These are phyloP conservation scores for Primulina eburnea DNA, from an alignment of 257 asterid species.

Conservation along the genomic window DNA sequence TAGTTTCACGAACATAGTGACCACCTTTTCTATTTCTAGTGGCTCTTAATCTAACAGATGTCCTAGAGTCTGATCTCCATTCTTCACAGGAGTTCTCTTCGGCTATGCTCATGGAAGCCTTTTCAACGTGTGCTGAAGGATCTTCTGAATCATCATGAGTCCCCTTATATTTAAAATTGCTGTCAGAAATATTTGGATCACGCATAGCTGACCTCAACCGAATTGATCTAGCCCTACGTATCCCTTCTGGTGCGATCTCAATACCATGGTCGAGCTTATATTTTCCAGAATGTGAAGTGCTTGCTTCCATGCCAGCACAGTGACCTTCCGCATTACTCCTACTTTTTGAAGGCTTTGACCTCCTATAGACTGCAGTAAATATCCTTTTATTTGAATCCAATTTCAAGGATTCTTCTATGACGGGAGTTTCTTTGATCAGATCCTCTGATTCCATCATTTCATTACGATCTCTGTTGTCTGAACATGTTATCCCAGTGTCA, in stretches of 20 bases:
- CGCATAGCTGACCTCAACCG: constrained; percentile 54
- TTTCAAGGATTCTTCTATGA: constrained; percentile 45
- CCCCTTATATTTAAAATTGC: constrained; percentile 38
- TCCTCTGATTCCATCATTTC: constrained; percentile 36
- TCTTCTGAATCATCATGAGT: constrained; percentile 48
- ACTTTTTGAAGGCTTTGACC: constrained; percentile 59
- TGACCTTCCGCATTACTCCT: constrained; percentile 51
- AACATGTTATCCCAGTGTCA: constrained; percentile 29
- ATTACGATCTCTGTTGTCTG: constrained; percentile 33
- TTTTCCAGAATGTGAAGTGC: constrained; percentile 53
- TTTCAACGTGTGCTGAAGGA: constrained; percentile 42
- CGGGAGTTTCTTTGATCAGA: constrained; percentile 40
- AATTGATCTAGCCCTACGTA: constrained; percentile 69
- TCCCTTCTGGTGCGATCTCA: constrained; percentile 49
- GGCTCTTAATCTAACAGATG: constrained; percentile 62
- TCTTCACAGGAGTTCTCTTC: constrained; percentile 57
- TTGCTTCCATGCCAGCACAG: constrained; percentile 46
- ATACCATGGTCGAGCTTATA: constrained; percentile 41
- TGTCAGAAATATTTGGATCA: constrained; percentile 36
- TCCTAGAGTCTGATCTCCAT: constrained; percentile 42
- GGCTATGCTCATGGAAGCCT: constrained; percentile 45
- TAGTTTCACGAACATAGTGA: constrained; percentile 41
- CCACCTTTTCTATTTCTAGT: constrained; percentile 60
- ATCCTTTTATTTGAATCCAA: constrained; percentile 59
- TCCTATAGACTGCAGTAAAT: constrained; percentile 75